Percentiles rank a stretch among this genome's conserved stretches.
Conservation (phyloP, 163 green algal genomes). For the Trebouxia gelatinosa region DNA sequence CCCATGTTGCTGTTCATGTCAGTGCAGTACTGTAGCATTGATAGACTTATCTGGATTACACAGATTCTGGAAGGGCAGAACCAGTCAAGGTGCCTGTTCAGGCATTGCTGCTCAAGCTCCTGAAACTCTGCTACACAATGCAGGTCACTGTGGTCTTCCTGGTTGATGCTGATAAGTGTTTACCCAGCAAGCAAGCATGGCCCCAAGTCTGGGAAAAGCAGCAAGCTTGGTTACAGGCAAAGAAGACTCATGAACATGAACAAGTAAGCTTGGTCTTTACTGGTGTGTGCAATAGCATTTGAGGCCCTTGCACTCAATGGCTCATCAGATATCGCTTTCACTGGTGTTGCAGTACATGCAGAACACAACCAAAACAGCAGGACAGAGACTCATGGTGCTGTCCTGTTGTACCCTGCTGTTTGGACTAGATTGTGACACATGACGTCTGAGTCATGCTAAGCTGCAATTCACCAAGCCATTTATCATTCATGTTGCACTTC, state of each 20-base stretch:
- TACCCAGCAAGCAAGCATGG: constrained; percentile 46
- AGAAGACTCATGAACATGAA: constrained; percentile 30
- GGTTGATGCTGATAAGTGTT: constrained; percentile 44
- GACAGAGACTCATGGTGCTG: background rate
- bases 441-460: too few species aligned
- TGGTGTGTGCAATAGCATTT: too few species aligned
- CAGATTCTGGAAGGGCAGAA: too few species aligned
- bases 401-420: background rate
- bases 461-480: too few species aligned
- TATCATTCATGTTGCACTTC: too few species aligned
- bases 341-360: background rate
- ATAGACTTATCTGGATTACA: too few species aligned
- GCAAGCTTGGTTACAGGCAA: constrained; percentile 41
- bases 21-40: too few species aligned
- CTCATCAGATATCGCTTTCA: background rate
- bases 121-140: background rate
- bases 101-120: background rate
- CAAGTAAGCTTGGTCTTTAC: constrained; percentile 3
- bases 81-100: too few species aligned
- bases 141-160: constrained; percentile 62
- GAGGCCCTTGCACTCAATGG: background rate
- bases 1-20: too few species aligned
- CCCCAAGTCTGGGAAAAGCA: constrained; percentile 48
- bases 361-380: background rate
- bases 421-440: background rate